A percentile compares a stretch with the other conserved stretches of the same genome.
Conservation (phyloP, 2,329 filamentous ascomycete genomes). For the Colletotrichum kahawae region DNA sequence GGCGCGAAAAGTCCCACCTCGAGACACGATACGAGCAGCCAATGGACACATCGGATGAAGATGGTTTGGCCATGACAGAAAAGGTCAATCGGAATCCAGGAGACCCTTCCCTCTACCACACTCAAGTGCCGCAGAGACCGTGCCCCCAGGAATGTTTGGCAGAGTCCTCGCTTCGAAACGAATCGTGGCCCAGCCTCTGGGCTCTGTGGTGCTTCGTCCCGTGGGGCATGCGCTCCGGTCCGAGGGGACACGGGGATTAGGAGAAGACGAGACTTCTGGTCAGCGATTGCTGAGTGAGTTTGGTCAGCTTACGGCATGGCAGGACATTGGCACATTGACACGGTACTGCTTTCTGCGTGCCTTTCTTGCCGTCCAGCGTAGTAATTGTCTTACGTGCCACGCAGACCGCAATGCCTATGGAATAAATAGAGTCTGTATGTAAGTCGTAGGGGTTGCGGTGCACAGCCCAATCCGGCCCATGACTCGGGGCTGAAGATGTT, state of each 20-base stretch:
- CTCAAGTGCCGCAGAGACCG: neutral
- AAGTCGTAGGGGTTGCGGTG: neutral
- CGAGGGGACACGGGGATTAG: neutral
- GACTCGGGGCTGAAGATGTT: neutral
- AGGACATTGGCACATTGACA: neutral
- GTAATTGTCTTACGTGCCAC: neutral
- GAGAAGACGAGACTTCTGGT: neutral
- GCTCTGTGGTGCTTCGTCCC: neutral
- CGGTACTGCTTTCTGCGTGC: neutral
- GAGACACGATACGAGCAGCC: neutral
- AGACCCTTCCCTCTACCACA: neutral
- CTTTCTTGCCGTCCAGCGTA: neutral
- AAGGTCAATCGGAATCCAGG: neutral
- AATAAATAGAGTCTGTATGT: neutral
- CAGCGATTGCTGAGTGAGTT: neutral
- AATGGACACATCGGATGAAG: neutral
- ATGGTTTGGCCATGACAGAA: neutral
- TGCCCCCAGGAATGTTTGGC: slow-evolving; percentile 13
- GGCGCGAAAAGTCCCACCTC: neutral
- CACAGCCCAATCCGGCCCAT: neutral
- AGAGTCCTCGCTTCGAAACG: slow-evolving; percentile 2
- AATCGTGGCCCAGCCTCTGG: neutral
- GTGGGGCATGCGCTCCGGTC: neutral
- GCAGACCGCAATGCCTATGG: neutral
- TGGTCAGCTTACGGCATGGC: neutral